These are phyloP conservation scores for Harringtonia lauricola DNA, from an alignment of 2,329 filamentous ascomycete genomes.

Conservation along the genomic window DNA sequence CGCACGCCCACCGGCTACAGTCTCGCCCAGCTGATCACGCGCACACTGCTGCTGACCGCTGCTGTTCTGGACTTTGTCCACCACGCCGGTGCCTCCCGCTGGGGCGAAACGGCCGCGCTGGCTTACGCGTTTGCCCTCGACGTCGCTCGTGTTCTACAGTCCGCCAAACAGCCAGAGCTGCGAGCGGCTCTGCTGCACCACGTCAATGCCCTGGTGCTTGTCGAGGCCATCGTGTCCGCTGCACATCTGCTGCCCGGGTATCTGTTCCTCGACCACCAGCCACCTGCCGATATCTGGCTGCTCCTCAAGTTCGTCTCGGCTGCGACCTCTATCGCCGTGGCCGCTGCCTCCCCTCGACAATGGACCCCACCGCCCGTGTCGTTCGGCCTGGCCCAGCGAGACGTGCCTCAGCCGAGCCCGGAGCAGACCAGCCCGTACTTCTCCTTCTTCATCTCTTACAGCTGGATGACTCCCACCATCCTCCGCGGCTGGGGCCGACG, in stretches of 20 bases:
- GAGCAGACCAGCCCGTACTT: slow-evolving; percentile 40
- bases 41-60: not conserved
- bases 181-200: not conserved
- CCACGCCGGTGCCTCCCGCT: not conserved
- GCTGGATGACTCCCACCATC: slow-evolving; percentile 37
- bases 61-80: not conserved
- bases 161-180: not conserved
- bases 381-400: slow-evolving; percentile 24
- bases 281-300: slow-evolving; percentile 40
- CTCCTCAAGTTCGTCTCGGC: slow-evolving; percentile 55
- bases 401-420: slow-evolving; percentile 27
- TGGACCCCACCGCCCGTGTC: slow-evolving; percentile 34
- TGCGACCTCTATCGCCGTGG: slow-evolving; percentile 16
- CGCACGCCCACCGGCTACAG: not conserved
- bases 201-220: not conserved
- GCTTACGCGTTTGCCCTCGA: not conserved
- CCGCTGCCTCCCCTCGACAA: slow-evolving; percentile 35
- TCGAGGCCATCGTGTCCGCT: not conserved
- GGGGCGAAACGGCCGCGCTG: not conserved
- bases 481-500: slow-evolving; percentile 33
- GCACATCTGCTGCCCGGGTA: not conserved
- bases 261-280: not conserved
- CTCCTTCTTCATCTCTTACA: slow-evolving; percentile 38
- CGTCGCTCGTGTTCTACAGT: not conserved
- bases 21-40: not conserved